phyloP scores from a whole-genome alignment of 1,284 basidiomycete genomes.

The Vanrija sp. region DNA sequence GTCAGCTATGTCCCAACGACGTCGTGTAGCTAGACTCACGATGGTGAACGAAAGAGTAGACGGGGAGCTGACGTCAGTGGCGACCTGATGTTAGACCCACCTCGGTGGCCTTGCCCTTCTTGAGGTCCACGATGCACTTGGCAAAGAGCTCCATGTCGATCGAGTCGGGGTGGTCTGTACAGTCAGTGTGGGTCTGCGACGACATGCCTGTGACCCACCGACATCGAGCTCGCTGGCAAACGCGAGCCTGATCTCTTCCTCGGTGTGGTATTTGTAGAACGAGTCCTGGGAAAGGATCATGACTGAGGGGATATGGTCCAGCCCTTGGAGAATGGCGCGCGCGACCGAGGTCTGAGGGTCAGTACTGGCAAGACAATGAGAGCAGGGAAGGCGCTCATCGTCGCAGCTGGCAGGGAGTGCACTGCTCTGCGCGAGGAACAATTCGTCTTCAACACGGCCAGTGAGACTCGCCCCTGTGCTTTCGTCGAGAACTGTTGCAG shows the following conservation, averaged over 20 bases:
- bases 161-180: slow-evolving; percentile 79
- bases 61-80: slow-evolving; percentile 59
- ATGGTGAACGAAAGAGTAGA: slow-evolving; percentile 91
- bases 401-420: no score
- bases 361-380: neutral
- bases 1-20: slow-evolving; percentile 6
- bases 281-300: slow-evolving; percentile 82
- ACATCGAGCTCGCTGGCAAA: slow-evolving; percentile 84
- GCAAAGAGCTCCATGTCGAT: slow-evolving; percentile 87
- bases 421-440: no score
- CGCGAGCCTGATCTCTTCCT: slow-evolving; percentile 74
- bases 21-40: slow-evolving; percentile 42
- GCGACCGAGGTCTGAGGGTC: slow-evolving; percentile 77
- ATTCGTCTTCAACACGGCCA: no score
- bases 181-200: neutral
- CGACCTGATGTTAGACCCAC: slow-evolving; percentile 16
- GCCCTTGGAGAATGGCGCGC: slow-evolving; percentile 71
- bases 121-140: slow-evolving; percentile 77
- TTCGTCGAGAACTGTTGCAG: no score
- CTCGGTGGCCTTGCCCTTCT: slow-evolving; percentile 60
- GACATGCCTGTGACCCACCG: slow-evolving; percentile 19
- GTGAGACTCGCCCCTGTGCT: no score
- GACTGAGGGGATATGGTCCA: slow-evolving; percentile 80
- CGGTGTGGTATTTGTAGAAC: slow-evolving; percentile 80
- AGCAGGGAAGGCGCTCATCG: no score